Evolutionary conservation across 352 stramenopile species (phyloP).

Genomic region (Phytophthora syringae): DNA sequence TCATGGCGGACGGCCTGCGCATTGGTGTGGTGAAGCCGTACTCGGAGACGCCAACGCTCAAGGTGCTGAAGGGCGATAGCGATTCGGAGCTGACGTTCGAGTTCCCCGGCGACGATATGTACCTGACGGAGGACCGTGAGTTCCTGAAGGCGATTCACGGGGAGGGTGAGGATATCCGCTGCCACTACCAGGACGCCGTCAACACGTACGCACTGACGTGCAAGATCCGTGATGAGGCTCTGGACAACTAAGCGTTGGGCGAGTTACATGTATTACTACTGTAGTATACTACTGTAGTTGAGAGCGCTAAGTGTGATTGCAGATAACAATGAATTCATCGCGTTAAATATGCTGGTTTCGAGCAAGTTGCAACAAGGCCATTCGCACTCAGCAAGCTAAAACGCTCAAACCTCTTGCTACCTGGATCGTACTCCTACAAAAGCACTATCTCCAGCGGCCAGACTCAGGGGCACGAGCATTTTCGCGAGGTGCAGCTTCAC

Average conservation of each 20-base stretch:
- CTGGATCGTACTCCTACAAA: constrained; percentile 20
- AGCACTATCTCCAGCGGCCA: constrained; percentile 67
- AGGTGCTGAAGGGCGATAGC: constrained; percentile 32
- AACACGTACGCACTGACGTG: constrained; percentile 52
- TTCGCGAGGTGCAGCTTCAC: constrained; percentile 44
- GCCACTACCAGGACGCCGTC: constrained; percentile 37
- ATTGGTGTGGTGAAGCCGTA: constrained; percentile 46
- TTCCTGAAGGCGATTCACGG: constrained; percentile 42
- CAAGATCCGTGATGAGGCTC: constrained; percentile 47
- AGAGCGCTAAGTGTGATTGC: background rate
- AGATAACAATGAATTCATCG: background rate
- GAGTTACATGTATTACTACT: too few species aligned
- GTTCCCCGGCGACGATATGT: constrained; percentile 50
- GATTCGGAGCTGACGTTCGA: constrained; percentile 41
- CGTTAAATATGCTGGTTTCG: constrained; percentile 13
- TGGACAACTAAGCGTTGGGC: constrained; percentile 24
- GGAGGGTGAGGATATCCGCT: constrained; percentile 32
- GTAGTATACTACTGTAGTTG: too few species aligned
- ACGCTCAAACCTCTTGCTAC: constrained; percentile 33
- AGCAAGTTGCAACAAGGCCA: constrained; percentile 31
- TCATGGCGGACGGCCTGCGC: constrained; percentile 45
- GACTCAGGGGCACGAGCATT: constrained; percentile 57
- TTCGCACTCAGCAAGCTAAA: constrained; percentile 23
- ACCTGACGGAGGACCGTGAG: constrained; percentile 46
- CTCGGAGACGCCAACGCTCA: constrained; percentile 44